Conservation (phyloP, 345 rosid species). For the Xanthoceras sorbifolium region DNA sequence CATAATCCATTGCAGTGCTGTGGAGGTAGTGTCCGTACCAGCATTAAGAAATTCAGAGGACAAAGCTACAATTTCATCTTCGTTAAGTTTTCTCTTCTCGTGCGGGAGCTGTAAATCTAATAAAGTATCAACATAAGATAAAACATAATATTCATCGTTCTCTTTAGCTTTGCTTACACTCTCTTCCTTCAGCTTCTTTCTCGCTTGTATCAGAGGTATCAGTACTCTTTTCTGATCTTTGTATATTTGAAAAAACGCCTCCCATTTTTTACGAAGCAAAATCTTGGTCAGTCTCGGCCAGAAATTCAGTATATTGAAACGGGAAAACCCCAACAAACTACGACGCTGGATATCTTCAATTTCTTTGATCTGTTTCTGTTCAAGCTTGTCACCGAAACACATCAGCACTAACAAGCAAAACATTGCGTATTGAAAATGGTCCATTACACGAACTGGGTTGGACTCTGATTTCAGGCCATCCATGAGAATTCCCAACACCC, state of each 20-base stretch:
- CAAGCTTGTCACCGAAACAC: constrained; percentile 19
- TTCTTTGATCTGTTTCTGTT: background rate
- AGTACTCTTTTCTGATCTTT: background rate
- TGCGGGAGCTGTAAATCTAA: constrained; percentile 11
- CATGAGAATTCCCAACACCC: constrained; percentile 24
- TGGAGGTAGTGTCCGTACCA: constrained; percentile 13
- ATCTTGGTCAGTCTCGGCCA: constrained; percentile 14
- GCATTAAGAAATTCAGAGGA: constrained; percentile 15
- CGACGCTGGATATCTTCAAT: background rate
- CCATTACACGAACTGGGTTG: background rate
- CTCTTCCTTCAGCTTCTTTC: constrained; percentile 8
- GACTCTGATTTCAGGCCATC: constrained; percentile 6
- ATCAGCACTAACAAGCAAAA: constrained; percentile 16
- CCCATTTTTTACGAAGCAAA: constrained; percentile 4
- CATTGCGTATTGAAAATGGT: constrained; percentile 16
- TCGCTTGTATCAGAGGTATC: background rate
- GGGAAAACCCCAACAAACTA: background rate
- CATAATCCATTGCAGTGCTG: constrained; percentile 15
- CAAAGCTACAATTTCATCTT: background rate
- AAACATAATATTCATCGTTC: background rate
- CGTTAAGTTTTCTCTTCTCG: constrained; percentile 8
- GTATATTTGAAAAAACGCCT: background rate
- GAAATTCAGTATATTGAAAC: constrained; percentile 2
- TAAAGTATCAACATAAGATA: constrained; percentile 13
- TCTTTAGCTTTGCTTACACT: background rate